phyloP scores from a whole-genome alignment of 495 filamentous ascomycete genomes.

The Aspergillus taichungensis region DNA sequence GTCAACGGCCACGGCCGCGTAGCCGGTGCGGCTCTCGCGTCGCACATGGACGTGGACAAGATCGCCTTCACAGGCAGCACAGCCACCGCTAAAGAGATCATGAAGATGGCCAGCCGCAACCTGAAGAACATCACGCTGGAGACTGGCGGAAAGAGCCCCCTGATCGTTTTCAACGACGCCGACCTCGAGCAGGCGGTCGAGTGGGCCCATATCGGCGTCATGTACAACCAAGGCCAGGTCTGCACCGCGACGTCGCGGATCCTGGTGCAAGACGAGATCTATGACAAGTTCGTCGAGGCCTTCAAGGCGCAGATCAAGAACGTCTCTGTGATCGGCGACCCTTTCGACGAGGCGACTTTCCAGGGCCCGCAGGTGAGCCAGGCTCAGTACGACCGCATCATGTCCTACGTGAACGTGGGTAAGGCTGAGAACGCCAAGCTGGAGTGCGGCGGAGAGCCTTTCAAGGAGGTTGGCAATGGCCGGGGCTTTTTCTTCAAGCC shows the following conservation, averaged over 20 bases:
- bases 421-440: constrained; percentile 68
- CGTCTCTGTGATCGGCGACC: constrained; percentile 66
- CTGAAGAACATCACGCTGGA: constrained; percentile 50
- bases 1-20: constrained; percentile 47
- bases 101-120: background rate
- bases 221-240: constrained; percentile 72
- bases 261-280: constrained; percentile 65
- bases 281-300: constrained; percentile 60
- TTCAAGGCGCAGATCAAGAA: constrained; percentile 56
- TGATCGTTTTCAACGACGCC: constrained; percentile 75
- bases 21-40: constrained; percentile 40
- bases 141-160: constrained; percentile 76
- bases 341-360: constrained; percentile 61
- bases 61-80: constrained; percentile 87
- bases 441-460: background rate
- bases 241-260: constrained; percentile 79
- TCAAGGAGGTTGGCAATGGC: constrained; percentile 60
- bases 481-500: constrained; percentile 57
- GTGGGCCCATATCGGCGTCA: constrained; percentile 66
- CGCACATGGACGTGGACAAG: constrained; percentile 62
- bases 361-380: constrained; percentile 82
- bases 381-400: constrained; percentile 66
- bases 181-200: constrained; percentile 75
- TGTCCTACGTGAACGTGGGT: constrained; percentile 62
- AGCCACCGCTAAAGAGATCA: constrained; percentile 66